Conservation (phyloP, 2,329 filamentous ascomycete genomes). For the Thielaviopsis euricoi region DNA sequence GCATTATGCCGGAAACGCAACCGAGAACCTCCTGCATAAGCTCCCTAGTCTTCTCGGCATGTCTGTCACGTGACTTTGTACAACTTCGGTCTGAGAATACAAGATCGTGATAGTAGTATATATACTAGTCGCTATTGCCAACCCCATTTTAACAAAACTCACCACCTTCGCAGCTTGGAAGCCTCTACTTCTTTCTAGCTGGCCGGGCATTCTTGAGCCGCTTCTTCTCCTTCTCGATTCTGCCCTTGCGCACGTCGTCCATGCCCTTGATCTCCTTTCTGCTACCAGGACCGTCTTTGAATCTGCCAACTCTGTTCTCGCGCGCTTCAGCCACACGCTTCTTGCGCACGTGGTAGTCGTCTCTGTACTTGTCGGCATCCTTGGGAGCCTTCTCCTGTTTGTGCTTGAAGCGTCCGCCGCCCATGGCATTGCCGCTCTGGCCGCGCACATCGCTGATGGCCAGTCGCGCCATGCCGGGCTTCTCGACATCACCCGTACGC, state of each 20-base stretch:
- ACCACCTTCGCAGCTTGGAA: no score
- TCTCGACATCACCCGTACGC: constrained; percentile 68
- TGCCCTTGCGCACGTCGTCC: constrained; percentile 71
- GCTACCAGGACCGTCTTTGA: constrained; percentile 56
- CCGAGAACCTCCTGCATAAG: no score
- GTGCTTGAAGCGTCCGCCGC: constrained; percentile 54
- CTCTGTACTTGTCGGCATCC: constrained; percentile 78
- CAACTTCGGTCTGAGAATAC: no score
- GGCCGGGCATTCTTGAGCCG: constrained; percentile 82
- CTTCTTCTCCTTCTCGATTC: constrained; percentile 59
- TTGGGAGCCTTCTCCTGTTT: constrained; percentile 79
- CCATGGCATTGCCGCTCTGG: neutral
- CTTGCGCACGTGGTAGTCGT: constrained; percentile 82
- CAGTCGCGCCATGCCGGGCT: constrained; percentile 17
- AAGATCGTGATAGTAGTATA: neutral
- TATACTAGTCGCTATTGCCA: neutral
- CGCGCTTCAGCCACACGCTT: constrained; percentile 76
- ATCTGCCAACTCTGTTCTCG: constrained; percentile 64
- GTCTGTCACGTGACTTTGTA: no score
- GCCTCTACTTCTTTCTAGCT: constrained; percentile 37
- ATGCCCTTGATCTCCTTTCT: constrained; percentile 62
- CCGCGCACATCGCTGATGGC: constrained; percentile 15
- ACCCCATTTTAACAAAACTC: constrained; percentile 1
- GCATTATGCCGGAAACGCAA: no score
- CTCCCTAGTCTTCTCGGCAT: no score